Evolutionary conservation across 2,329 filamentous ascomycete species (phyloP).

Genomic region (Monosporascus cannonballus): DNA sequence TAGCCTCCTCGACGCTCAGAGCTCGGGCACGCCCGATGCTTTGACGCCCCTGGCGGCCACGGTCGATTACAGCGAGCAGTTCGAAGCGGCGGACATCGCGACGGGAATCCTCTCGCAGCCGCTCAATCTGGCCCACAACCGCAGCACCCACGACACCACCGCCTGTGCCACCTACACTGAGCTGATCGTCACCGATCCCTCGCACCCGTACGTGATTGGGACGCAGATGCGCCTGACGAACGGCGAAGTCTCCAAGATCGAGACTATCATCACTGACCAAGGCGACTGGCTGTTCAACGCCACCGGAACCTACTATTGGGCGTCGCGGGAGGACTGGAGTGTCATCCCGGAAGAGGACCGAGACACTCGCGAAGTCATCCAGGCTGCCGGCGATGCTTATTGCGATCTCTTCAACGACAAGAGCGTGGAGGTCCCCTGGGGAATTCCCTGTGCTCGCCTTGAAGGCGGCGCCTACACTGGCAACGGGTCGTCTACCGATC

Average conservation of each 20-base stretch:
- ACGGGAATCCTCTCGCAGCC: slow-evolving; percentile 26
- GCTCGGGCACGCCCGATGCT: slow-evolving; percentile 11
- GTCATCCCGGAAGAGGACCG: slow-evolving; percentile 25
- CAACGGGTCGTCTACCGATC: slow-evolving; percentile 19
- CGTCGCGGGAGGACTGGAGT: slow-evolving; percentile 28
- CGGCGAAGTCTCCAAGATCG: slow-evolving; percentile 22
- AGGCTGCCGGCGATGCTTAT: slow-evolving; percentile 32
- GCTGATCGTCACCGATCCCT: slow-evolving; percentile 25
- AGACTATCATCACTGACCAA: slow-evolving; percentile 26
- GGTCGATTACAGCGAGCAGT: slow-evolving; percentile 27
- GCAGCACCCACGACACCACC: slow-evolving; percentile 30
- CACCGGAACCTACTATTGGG: slow-evolving; percentile 28
- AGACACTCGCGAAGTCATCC: slow-evolving; percentile 26
- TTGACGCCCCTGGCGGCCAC: slow-evolving; percentile 12
- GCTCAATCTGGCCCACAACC: slow-evolving; percentile 29
- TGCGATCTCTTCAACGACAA: slow-evolving; percentile 31
- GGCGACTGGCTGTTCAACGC: slow-evolving; percentile 35
- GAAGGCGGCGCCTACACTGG: slow-evolving; percentile 32
- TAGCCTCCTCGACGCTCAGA: slow-evolving; percentile 21
- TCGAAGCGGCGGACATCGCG: slow-evolving; percentile 22
- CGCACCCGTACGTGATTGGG: slow-evolving; percentile 32
- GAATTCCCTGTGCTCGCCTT: slow-evolving; percentile 29
- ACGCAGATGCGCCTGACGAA: slow-evolving; percentile 27
- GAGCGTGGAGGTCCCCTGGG: slow-evolving; percentile 31
- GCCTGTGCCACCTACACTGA: slow-evolving; percentile 32